These are phyloP conservation scores for Arthrobotrys sinensis DNA, from an alignment of 2,329 filamentous ascomycete genomes.

Conservation along the genomic window DNA sequence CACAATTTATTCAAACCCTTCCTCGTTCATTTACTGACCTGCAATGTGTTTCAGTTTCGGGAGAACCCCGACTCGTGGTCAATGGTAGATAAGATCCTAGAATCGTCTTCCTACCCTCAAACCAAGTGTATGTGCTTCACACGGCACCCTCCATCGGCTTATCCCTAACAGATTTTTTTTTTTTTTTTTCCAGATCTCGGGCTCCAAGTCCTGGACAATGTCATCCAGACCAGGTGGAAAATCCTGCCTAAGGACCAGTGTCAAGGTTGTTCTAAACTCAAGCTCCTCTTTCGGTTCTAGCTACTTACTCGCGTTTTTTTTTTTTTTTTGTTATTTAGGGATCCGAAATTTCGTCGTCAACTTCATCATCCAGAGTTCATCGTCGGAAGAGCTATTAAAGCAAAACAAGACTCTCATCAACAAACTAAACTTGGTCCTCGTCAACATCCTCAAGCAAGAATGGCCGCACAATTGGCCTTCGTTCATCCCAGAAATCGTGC, in stretches of 20 bases:
- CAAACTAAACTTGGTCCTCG: conserved; percentile 97
- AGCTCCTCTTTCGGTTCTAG: conserved; percentile 17
- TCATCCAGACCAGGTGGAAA: conserved; percentile 99
- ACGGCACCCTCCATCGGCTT: conserved; percentile 26
- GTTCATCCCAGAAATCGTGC: conserved; percentile 99
- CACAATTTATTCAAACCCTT: conserved; percentile 2
- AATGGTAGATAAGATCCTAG: conserved; percentile 95
- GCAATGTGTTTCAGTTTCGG: conserved; percentile 80
- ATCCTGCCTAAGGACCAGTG: conserved; percentile 96
- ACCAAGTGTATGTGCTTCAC: conserved; percentile 83
- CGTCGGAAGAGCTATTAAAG: conserved; percentile 88
- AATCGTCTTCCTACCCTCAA: conserved; percentile 91
- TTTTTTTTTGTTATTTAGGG: conserved; percentile 70
- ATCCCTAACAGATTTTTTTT: conserved; percentile 41
- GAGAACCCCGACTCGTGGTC: conserved; percentile 99
- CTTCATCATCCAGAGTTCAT: conserved; percentile 95
- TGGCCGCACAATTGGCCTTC: conserved; percentile 99
- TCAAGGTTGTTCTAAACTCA: conserved; percentile 75
- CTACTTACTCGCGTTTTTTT: neutral
- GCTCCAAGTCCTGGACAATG: conserved; percentile 95
- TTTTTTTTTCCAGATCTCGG: conserved; percentile 79
- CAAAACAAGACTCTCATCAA: conserved; percentile 91
- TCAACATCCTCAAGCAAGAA: conserved; percentile 98
- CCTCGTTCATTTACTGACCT: conserved; percentile 20
- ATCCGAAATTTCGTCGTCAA: conserved; percentile 99